phyloP scores from a whole-genome alignment of 257 asterid genomes.

The Nyctanthes arbortristis region DNA sequence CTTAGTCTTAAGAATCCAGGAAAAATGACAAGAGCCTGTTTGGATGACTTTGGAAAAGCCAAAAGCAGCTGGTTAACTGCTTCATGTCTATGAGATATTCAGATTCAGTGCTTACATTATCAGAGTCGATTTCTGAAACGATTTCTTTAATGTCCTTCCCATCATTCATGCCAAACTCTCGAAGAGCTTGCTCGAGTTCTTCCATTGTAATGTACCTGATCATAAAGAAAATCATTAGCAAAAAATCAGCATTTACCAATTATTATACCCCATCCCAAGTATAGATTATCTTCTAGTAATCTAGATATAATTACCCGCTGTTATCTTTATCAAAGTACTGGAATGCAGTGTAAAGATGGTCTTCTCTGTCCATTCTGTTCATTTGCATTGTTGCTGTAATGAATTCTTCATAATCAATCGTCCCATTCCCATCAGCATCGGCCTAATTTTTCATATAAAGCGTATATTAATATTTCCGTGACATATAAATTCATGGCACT shows the following conservation, averaged over 20 bases:
- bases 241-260: too few relatives aligned
- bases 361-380: too few relatives aligned
- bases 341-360: neutral
- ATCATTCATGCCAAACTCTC: conserved; percentile 61
- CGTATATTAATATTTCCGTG: neutral
- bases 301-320: too few relatives aligned
- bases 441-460: conserved; percentile 49
- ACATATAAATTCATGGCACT: neutral
- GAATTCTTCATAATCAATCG: too few relatives aligned
- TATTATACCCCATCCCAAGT: too few relatives aligned
- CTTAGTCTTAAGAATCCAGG: too few relatives aligned
- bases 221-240: neutral
- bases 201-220: conserved; percentile 63
- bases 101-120: conserved; percentile 43
- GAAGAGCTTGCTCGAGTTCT: conserved; percentile 75
- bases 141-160: conserved; percentile 59
- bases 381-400: neutral
- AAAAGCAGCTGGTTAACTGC: too few relatives aligned
- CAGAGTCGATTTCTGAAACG: conserved; percentile 61
- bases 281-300: too few relatives aligned
- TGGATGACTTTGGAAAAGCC: too few relatives aligned
- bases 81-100: neutral
- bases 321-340: neutral
- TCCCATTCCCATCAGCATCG: conserved; percentile 77
- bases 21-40: neutral